Conservation (phyloP, 2,329 filamentous ascomycete species). For the Penicillium psychrosexuale region DNA sequence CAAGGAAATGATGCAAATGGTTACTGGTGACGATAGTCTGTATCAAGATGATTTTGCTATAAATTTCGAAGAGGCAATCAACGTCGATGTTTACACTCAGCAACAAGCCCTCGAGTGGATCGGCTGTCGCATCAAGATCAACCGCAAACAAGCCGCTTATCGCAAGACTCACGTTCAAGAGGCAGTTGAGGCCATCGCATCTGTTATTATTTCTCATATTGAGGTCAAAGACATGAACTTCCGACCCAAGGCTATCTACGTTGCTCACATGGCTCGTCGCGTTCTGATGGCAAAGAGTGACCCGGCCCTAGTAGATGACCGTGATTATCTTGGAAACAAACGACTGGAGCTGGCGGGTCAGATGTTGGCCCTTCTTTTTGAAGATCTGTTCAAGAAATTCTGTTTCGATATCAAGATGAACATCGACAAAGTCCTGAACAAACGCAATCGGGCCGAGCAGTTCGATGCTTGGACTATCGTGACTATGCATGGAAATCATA, state of each 20-base stretch:
- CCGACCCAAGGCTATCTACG: constrained; percentile 92
- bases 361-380: constrained; percentile 87
- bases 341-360: constrained; percentile 91
- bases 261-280: constrained; percentile 95
- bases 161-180: constrained; percentile 83
- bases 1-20: constrained; percentile 88
- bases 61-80: constrained; percentile 90
- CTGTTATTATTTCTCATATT: constrained; percentile 91
- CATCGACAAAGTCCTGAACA: constrained; percentile 93
- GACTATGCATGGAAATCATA: constrained; percentile 77
- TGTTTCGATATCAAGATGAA: constrained; percentile 83
- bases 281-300: constrained; percentile 93
- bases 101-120: constrained; percentile 95
- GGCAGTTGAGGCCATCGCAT: constrained; percentile 86
- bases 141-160: constrained; percentile 59
- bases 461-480: constrained; percentile 87
- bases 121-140: constrained; percentile 82
- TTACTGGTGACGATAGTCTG: constrained; percentile 78
- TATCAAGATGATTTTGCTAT: constrained; percentile 95
- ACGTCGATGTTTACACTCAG: constrained; percentile 82
- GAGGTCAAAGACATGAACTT: constrained; percentile 90
- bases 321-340: constrained; percentile 98
- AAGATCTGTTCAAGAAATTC: constrained; percentile 97
- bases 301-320: constrained; percentile 83
- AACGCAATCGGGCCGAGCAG: constrained; percentile 81